Evolutionary conservation across 148 eudicot species (phyloP), one percentile per base, ranked within the genome.

Genomic region (Rhododendron henanense): DNA sequence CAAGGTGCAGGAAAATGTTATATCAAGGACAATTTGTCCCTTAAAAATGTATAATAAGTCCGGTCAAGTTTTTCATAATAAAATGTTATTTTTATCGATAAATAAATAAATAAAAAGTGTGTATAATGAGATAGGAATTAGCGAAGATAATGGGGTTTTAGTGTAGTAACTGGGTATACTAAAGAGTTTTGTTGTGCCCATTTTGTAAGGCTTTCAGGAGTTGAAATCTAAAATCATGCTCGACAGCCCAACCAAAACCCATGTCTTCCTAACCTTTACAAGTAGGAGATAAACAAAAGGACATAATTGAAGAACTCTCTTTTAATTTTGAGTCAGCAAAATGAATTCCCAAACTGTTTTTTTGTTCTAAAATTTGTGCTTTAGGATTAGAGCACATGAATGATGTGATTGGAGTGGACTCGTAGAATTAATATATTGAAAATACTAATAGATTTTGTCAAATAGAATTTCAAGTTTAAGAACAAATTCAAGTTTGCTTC

Each of bases 241-340:
- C 15, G 37, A 50, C 63, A 25, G 61, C 35, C 39, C 28, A 2
- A 50, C 39, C 61, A 48, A 82, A 81, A 39, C 51, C 51, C 44
- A 28, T 31, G 18, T 31, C 19, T 81, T 13, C 3, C 10, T 33
- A 48, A 23, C 21, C 61, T 79, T 79, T 50, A 79, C 61, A 25
- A 81, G 33, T 28, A 13, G n/a, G 47, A 55, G 69, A 31, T 33
- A 0, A 55, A 28, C 53, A 7, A 18, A 67, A 44, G 3, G 44
- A 47, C 16, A 45, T 3, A 28, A 41, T 41, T 41, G 44, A 69
- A 47, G 3, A 67, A 65, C 48, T 71, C 75, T 13, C 31, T 23
- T 82, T n/a, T n/a, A n/a, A n/a, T n/a, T 82, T 82, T 61, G 51
- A 82, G 74, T 47, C 75, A 61, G 18, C 48, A 65, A 65, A n/a